Evolutionary conservation across 331 rosid species (phyloP).

Genomic region (Pyracantha coccinea): DNA sequence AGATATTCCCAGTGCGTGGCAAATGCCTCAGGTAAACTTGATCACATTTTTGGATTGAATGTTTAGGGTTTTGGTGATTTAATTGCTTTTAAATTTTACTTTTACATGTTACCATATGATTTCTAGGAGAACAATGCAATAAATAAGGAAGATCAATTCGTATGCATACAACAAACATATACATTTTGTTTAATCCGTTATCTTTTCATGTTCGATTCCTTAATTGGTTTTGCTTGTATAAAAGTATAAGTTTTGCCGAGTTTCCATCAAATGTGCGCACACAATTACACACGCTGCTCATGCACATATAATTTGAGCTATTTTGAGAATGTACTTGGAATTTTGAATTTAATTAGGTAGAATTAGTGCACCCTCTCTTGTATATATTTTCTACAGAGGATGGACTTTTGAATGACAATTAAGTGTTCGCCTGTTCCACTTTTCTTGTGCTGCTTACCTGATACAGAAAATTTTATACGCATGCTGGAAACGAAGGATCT

Average conservation of each 20-base stretch:
- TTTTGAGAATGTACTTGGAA: background rate
- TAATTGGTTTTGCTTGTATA: background rate
- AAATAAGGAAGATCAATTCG: background rate
- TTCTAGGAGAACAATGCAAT: background rate
- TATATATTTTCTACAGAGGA: background rate
- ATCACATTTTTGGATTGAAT: background rate
- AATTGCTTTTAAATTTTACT: background rate
- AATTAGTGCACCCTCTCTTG: background rate
- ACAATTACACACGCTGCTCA: background rate
- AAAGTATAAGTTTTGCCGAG: background rate
- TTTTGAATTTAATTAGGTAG: background rate
- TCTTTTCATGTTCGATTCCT: background rate
- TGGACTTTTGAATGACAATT: background rate
- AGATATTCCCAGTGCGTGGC: conserved; percentile 74
- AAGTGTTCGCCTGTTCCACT: no score
- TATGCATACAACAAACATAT: background rate
- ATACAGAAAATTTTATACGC: no score
- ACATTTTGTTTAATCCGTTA: background rate
- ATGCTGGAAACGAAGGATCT: no score
- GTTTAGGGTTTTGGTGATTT: background rate
- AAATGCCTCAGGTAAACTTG: conserved; percentile 79
- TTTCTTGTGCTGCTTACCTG: no score
- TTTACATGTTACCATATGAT: background rate
- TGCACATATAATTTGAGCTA: background rate
- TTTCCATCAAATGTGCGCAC: background rate